These are phyloP conservation scores for Meira miltonrushii DNA, from an alignment of 1,284 basidiomycete species.

Conservation along the genomic window DNA sequence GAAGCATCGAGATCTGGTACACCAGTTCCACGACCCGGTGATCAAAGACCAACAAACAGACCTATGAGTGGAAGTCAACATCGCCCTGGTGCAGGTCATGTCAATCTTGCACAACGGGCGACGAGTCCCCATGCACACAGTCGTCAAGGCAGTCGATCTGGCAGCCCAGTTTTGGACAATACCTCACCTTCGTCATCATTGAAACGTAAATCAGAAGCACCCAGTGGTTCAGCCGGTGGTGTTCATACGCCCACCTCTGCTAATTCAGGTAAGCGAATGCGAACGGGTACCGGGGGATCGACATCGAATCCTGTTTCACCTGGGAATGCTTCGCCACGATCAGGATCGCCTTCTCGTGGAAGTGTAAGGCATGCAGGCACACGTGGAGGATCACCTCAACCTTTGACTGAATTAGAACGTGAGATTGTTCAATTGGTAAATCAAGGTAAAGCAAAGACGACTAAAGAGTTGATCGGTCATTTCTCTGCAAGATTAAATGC, in stretches of 20 bases:
- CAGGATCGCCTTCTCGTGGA: slow-evolving; percentile 3
- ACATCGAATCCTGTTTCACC: neutral
- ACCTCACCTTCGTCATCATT: neutral
- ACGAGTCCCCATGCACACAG: slow-evolving; percentile 21
- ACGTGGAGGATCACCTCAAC: neutral
- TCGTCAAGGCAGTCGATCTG: slow-evolving; percentile 8
- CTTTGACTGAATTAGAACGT: neutral
- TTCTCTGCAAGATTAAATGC: slow-evolving; percentile 4
- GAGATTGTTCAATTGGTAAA: slow-evolving; percentile 5
- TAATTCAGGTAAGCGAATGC: slow-evolving; percentile 1
- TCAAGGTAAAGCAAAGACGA: neutral
- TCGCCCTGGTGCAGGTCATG: slow-evolving; percentile 36
- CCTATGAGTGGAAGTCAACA: slow-evolving; percentile 4
- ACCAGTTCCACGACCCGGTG: slow-evolving; percentile 21
- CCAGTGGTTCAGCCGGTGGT: neutral
- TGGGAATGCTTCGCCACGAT: neutral
- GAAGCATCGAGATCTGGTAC: slow-evolving; percentile 18
- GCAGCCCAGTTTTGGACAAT: neutral
- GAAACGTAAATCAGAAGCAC: slow-evolving; percentile 9
- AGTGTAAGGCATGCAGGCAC: neutral
- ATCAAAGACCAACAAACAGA: slow-evolving; percentile 13
- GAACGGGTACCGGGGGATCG: slow-evolving; percentile 1
- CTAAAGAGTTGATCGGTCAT: slow-evolving; percentile 8
- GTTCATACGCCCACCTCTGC: neutral
- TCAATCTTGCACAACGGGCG: slow-evolving; percentile 33